phyloP scores from a whole-genome alignment of 371 early-diverging fungal species.

The Mucor racemosus region DNA sequence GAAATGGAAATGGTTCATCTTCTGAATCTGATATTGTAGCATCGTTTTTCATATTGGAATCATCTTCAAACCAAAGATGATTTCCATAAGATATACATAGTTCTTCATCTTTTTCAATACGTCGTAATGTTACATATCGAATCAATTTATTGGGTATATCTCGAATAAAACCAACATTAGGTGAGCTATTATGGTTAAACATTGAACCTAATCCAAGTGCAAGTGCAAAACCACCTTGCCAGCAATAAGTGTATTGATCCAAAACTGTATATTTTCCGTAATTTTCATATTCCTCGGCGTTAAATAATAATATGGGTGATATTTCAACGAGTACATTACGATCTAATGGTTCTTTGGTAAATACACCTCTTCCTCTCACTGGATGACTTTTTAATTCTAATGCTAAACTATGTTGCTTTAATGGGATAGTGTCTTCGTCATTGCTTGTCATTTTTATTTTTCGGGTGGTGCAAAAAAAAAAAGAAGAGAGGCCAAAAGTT shows the following conservation, averaged over 20 bases:
- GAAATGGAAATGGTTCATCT: slow-evolving; percentile 27
- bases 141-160: slow-evolving; percentile 61
- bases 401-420: slow-evolving; percentile 33
- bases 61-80: slow-evolving; percentile 70
- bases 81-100: slow-evolving; percentile 74
- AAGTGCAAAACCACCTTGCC: slow-evolving; percentile 68
- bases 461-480: background rate
- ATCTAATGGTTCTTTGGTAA: slow-evolving; percentile 45
- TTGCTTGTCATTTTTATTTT: background rate
- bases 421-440: slow-evolving; percentile 17
- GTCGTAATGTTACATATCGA: slow-evolving; percentile 59
- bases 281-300: slow-evolving; percentile 55
- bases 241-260: slow-evolving; percentile 74
- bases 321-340: slow-evolving; percentile 61
- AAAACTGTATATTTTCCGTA: slow-evolving; percentile 66
- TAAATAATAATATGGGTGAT: slow-evolving; percentile 66
- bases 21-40: slow-evolving; percentile 11
- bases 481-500: background rate
- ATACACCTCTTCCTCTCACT: slow-evolving; percentile 65
- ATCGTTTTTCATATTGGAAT: slow-evolving; percentile 8
- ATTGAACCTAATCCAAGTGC: slow-evolving; percentile 74
- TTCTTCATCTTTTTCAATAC: slow-evolving; percentile 63
- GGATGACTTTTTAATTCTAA: slow-evolving; percentile 57
- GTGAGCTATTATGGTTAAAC: slow-evolving; percentile 67
- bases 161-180: slow-evolving; percentile 70